Evolutionary conservation across 305 asterid genomes (phyloP).

Genomic region (Fraxinus albicans): DNA sequence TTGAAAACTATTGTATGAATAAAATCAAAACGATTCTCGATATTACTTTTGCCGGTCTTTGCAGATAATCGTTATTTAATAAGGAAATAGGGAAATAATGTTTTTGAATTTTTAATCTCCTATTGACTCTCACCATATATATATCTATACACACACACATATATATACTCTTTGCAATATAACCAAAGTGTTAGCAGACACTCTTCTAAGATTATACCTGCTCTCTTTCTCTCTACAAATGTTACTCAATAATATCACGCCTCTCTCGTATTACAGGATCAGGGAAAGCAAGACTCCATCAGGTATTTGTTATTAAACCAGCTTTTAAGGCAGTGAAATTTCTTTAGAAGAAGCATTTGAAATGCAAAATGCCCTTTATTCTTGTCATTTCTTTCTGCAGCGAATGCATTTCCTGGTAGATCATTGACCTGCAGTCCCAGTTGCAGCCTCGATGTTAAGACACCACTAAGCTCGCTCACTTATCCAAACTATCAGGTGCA

Average conservation of each 20-base stretch:
- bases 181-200: neutral
- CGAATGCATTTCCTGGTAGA: neutral
- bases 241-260: neutral
- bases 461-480: neutral
- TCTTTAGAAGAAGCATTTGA: neutral
- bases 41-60: neutral
- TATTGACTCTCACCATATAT: neutral
- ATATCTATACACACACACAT: too few species aligned
- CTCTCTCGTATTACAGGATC: neutral
- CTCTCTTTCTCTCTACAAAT: neutral
- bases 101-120: neutral
- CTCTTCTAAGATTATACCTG: neutral
- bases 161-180: too few species aligned
- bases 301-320: neutral
- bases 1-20: too few species aligned
- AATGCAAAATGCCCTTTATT: neutral
- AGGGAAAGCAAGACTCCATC: neutral
- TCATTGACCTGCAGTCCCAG: neutral
- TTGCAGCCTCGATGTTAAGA: neutral
- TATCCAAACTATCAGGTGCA: neutral
- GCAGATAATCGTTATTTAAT: too few species aligned
- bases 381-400: neutral
- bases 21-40: neutral
- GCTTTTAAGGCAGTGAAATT: neutral
- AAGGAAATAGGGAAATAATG: neutral